A percentile compares a stretch with the other conserved stretches of the same genome.
phyloP scores from a whole-genome alignment of 805 yeast species.

The Starmerella floricola region DNA sequence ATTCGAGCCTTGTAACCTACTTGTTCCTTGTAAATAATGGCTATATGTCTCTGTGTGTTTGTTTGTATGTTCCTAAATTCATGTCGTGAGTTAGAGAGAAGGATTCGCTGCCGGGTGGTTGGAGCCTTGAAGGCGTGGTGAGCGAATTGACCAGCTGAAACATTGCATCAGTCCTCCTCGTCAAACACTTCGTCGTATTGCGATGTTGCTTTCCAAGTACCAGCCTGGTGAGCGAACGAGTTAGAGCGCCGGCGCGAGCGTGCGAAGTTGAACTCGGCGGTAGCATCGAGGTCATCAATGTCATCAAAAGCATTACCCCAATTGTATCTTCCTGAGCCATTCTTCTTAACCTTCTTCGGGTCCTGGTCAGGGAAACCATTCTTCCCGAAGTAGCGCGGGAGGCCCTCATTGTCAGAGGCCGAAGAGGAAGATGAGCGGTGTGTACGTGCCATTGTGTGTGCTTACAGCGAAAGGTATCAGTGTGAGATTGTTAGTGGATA shows the following conservation, averaged over 20 bases:
- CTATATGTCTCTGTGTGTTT: too few species aligned
- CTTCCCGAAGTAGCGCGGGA: slow-evolving; percentile 67
- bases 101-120: too few species aligned
- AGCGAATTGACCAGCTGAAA: too few species aligned
- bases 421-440: slow-evolving; percentile 27
- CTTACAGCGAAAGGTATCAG: background rate
- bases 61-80: too few species aligned
- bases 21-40: too few species aligned
- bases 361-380: slow-evolving; percentile 55
- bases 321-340: slow-evolving; percentile 75
- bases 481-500: too few species aligned
- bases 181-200: slow-evolving; percentile 13
- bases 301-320: slow-evolving; percentile 75
- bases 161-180: slow-evolving; percentile 17
- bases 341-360: slow-evolving; percentile 68
- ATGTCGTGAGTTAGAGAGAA: too few species aligned
- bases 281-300: slow-evolving; percentile 46
- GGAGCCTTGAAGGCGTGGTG: too few species aligned
- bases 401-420: slow-evolving; percentile 40
- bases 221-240: slow-evolving; percentile 21
- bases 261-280: slow-evolving; percentile 39
- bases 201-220: slow-evolving; percentile 3
- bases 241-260: slow-evolving; percentile 31
- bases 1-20: too few species aligned
- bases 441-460: slow-evolving; percentile 23